These are phyloP conservation scores for Tricholoma sp. DNA, from an alignment of 768 basidiomycete species.

Conservation along the genomic window DNA sequence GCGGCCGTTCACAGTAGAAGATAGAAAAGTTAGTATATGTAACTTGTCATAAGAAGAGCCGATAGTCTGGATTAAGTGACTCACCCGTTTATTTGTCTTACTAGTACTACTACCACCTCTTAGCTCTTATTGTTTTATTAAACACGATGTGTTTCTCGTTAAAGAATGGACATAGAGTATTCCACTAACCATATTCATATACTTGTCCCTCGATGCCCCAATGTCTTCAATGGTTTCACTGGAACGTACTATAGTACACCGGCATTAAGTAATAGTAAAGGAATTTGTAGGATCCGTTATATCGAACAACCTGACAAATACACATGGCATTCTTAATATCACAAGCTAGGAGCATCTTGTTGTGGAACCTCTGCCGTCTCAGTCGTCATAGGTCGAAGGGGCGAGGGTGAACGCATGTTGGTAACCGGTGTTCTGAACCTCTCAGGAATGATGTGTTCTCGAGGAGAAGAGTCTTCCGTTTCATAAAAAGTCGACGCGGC, in stretches of 20 bases:
- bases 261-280: not conserved
- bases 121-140: no score
- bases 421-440: not conserved
- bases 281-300: not conserved
- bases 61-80: no score
- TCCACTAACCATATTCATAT: no score
- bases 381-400: constrained; percentile 1
- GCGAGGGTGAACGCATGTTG: constrained; percentile 2
- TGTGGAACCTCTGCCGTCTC: not conserved
- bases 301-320: not conserved
- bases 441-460: constrained; percentile 3
- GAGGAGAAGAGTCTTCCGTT: constrained; percentile 14
- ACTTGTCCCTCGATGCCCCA: no score
- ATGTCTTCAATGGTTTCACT: not conserved
- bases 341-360: not conserved
- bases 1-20: no score
- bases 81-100: no score
- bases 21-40: no score
- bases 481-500: constrained; percentile 19
- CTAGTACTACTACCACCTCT: no score
- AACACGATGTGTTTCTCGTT: no score
- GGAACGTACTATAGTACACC: not conserved
- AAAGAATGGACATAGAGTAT: no score
- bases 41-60: no score
- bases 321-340: not conserved